These are phyloP conservation scores for Lachancea nothofagi DNA, from an alignment of 805 yeast genomes.

Conservation along the genomic window DNA sequence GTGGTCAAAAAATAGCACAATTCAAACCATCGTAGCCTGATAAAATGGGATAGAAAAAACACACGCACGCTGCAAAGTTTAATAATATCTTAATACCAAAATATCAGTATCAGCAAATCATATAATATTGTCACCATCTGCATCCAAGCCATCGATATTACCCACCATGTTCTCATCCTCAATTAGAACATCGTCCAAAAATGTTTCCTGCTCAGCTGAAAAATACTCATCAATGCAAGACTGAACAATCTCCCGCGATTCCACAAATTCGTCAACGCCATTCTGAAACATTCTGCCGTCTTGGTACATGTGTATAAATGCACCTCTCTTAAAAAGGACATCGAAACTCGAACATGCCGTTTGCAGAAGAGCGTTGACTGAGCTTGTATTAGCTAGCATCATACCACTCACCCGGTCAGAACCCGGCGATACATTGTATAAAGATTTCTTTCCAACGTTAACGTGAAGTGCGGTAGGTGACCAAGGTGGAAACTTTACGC, in stretches of 20 bases:
- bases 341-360: conserved; percentile 75
- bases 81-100: not conserved
- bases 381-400: conserved; percentile 77
- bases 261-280: conserved; percentile 63
- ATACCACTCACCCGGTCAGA: conserved; percentile 63
- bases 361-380: conserved; percentile 59
- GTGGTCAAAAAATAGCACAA: conserved; percentile 13
- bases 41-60: not conserved
- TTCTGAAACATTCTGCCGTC: conserved; percentile 37
- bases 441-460: conserved; percentile 69
- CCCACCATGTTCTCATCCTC: conserved; percentile 36
- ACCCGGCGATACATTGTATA: conserved; percentile 37
- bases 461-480: conserved; percentile 73
- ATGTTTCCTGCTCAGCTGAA: conserved; percentile 54
- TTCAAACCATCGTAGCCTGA: too few relatives aligned
- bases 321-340: conserved; percentile 68
- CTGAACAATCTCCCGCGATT: conserved; percentile 69
- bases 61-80: not conserved
- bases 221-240: conserved; percentile 73
- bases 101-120: not conserved
- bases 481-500: conserved; percentile 81
- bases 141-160: conserved; percentile 21
- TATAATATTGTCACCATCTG: conserved; percentile 28
- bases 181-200: conserved; percentile 34
- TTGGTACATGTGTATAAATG: conserved; percentile 75